Conservation (phyloP, 129 eudicot species). For the Flaveria sonorensis region DNA sequence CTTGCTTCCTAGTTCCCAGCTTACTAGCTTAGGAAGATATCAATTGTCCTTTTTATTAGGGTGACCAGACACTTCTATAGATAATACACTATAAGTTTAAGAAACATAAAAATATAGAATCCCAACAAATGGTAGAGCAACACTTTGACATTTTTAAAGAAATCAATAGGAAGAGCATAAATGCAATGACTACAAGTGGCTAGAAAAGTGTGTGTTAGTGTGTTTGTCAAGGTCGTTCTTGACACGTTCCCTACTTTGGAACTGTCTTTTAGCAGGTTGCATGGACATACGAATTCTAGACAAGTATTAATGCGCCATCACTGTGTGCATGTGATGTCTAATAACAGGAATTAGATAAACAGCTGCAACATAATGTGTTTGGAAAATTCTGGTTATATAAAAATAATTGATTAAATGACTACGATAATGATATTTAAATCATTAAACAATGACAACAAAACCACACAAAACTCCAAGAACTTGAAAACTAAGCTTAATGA, state of each 20-base stretch:
- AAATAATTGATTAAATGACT: not conserved
- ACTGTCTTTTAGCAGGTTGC: not conserved
- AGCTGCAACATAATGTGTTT: not conserved
- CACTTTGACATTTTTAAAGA: not conserved
- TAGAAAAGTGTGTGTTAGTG: not conserved
- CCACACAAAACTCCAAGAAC: not conserved
- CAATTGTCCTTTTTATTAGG: too few relatives aligned
- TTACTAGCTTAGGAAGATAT: too few relatives aligned
- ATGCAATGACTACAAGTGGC: not conserved
- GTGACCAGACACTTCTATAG: not conserved
- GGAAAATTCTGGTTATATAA: not conserved
- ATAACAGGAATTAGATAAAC: not conserved
- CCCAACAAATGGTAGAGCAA: not conserved
- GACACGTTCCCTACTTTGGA: not conserved
- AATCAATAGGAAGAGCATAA: too few relatives aligned
- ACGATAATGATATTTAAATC: not conserved
- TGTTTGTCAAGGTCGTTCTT: too few relatives aligned
- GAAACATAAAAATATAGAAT: not conserved
- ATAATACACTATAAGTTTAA: not conserved
- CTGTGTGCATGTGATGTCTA: not conserved
- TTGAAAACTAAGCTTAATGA: not conserved
- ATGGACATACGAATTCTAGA: not conserved
- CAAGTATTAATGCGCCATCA: not conserved
- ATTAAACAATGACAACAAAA: too few relatives aligned
- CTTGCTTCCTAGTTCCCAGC: too few relatives aligned